These are phyloP conservation scores for Spathaspora boniae DNA, from an alignment of 805 yeast genomes.

Conservation along the genomic window DNA sequence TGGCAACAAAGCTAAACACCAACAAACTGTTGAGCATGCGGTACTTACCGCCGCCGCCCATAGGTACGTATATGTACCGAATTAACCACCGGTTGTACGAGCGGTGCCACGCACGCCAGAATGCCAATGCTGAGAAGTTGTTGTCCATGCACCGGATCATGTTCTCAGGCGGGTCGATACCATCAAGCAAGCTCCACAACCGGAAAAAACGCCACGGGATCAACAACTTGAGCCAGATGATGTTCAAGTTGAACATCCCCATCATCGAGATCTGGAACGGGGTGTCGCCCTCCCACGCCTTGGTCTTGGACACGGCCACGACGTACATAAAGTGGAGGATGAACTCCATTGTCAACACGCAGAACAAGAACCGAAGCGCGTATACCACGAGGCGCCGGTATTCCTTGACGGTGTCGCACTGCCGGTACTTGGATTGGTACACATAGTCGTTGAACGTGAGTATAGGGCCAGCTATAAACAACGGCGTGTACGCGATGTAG, in stretches of 20 bases:
- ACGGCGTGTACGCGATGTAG: slow-evolving; percentile 79
- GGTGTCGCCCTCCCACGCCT: slow-evolving; percentile 85
- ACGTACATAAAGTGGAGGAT: slow-evolving; percentile 85
- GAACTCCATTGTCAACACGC: slow-evolving; percentile 85
- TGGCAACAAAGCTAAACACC: slow-evolving; percentile 91
- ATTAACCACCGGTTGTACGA: slow-evolving; percentile 88
- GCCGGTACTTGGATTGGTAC: slow-evolving; percentile 60
- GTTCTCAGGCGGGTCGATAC: slow-evolving; percentile 94
- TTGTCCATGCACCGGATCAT: slow-evolving; percentile 96
- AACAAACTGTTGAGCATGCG: slow-evolving; percentile 74
- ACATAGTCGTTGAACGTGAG: slow-evolving; percentile 88
- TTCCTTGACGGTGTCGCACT: slow-evolving; percentile 54
- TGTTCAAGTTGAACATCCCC: slow-evolving; percentile 83
- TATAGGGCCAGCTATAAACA: slow-evolving; percentile 94
- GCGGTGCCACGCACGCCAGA: slow-evolving; percentile 99
- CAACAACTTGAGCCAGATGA: slow-evolving; percentile 88
- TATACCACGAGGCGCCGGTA: slow-evolving; percentile 53
- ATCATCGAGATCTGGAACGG: slow-evolving; percentile 95
- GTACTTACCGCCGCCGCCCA: slow-evolving; percentile 74
- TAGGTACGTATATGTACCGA: slow-evolving; percentile 84
- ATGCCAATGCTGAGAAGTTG: slow-evolving; percentile 88
- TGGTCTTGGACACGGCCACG: slow-evolving; percentile 84
- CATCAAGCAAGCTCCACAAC: slow-evolving; percentile 89
- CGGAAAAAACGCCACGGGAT: slow-evolving; percentile 97
- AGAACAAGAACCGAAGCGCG: slow-evolving; percentile 63